phyloP scores from a whole-genome alignment of 768 basidiomycete species.

The Hirschioporus abietinus region DNA sequence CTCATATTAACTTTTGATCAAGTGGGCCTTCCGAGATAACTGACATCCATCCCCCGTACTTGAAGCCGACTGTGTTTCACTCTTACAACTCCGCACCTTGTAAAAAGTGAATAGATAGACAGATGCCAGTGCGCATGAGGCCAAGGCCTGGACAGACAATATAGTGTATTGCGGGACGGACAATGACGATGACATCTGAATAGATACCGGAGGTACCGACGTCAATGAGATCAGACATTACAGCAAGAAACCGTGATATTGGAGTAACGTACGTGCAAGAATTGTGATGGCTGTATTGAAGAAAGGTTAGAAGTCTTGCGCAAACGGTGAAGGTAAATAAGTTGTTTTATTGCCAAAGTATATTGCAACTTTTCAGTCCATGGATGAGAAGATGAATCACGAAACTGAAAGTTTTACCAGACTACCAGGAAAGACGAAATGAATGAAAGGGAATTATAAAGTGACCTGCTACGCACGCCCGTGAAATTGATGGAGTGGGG shows the following conservation, averaged over 20 bases:
- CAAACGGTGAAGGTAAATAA: background rate
- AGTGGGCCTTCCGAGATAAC: too few species aligned
- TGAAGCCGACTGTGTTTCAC: too few species aligned
- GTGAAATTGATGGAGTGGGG: background rate
- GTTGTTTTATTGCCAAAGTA: background rate
- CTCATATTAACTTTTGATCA: too few species aligned
- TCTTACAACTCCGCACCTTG: too few species aligned
- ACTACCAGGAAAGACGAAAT: background rate
- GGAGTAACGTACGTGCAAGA: background rate
- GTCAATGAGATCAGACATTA: background rate
- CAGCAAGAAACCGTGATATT: background rate
- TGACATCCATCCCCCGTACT: too few species aligned
- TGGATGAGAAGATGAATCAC: background rate
- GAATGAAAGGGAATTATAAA: background rate
- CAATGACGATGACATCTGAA: background rate
- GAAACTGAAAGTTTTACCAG: background rate
- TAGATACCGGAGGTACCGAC: background rate
- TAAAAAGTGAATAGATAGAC: too few species aligned
- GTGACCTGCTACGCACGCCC: background rate
- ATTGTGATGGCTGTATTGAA: background rate
- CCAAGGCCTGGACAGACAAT: background rate
- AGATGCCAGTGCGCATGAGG: too few species aligned
- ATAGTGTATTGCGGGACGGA: background rate
- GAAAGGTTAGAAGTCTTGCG: background rate
- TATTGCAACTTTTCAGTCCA: background rate